Evolutionary conservation across 345 rosid species (phyloP).

Genomic region (Raphanus raphanistrum): DNA sequence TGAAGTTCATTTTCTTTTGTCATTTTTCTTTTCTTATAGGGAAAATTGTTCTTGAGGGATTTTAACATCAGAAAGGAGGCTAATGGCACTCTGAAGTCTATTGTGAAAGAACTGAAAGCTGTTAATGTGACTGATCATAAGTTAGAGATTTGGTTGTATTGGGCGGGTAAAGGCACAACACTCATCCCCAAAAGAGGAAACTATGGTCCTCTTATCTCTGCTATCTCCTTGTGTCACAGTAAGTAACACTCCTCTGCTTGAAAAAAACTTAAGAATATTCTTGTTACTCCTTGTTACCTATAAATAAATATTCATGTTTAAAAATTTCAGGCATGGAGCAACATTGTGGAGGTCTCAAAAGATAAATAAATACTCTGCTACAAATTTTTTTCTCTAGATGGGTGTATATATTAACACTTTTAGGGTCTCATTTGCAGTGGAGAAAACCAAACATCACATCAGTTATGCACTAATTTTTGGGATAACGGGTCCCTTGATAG

Average conservation of each 20-base stretch:
- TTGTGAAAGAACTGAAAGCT: neutral
- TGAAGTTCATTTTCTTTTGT: neutral
- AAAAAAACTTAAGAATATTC: neutral
- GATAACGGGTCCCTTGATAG: neutral
- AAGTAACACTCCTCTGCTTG: neutral
- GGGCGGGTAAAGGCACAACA: neutral
- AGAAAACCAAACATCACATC: neutral
- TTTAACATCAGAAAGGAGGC: constrained; percentile 42
- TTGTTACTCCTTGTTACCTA: neutral
- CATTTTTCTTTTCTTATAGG: neutral
- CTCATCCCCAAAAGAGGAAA: neutral
- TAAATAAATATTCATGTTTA: neutral
- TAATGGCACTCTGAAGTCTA: constrained; percentile 19
- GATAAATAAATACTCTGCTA: neutral
- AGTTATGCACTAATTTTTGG: neutral
- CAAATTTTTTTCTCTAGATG: neutral
- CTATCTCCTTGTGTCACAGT: neutral
- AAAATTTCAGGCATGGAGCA: constrained; percentile 4
- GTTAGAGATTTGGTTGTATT: neutral
- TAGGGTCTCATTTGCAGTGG: neutral
- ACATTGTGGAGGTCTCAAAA: neutral
- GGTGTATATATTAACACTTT: neutral
- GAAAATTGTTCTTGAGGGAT: constrained; percentile 13
- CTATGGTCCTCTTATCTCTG: neutral
- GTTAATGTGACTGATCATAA: constrained; percentile 24